phyloP scores from a whole-genome alignment of 1,139 yeast genomes.

The Hansenula lynferdii region DNA sequence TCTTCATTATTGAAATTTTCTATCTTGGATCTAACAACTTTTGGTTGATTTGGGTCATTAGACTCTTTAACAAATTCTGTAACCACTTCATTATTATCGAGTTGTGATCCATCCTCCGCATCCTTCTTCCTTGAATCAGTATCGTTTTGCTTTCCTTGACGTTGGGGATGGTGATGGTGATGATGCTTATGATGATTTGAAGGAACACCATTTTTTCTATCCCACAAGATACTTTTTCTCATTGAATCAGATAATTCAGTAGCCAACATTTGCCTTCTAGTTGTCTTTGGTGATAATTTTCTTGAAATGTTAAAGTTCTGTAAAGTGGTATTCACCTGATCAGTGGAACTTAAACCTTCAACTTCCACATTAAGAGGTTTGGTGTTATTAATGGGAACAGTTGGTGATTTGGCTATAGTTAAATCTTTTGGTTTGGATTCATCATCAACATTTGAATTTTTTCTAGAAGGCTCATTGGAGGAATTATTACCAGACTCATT shows the following conservation, averaged over 20 bases:
- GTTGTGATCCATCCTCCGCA: constrained; percentile 1
- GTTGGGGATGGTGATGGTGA: constrained; percentile 7
- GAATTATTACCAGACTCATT: constrained; percentile 9
- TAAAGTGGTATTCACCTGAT: background rate
- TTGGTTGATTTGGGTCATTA: constrained; percentile 1
- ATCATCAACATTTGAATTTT: constrained; percentile 6
- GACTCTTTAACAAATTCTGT: background rate
- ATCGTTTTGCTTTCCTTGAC: constrained; percentile 5
- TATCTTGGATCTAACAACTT: background rate
- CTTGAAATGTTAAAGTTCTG: constrained; percentile 15
- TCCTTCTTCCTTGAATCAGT: constrained; percentile 1
- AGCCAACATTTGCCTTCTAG: constrained; percentile 52
- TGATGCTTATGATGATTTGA: constrained; percentile 18
- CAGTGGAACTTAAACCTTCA: constrained; percentile 1
- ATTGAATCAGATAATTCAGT: constrained; percentile 65
- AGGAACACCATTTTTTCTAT: constrained; percentile 42
- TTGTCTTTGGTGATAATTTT: constrained; percentile 38
- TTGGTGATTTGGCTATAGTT: background rate
- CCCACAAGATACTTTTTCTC: constrained; percentile 57
- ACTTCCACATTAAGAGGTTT: background rate
- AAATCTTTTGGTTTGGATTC: background rate
- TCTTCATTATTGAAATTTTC: constrained; percentile 16
- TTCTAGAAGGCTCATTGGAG: constrained; percentile 9
- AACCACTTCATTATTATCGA: background rate
- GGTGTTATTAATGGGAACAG: constrained; percentile 1